These are phyloP conservation scores for Aspergillus neoniger DNA, from an alignment of 2,329 filamentous ascomycete genomes.

Conservation along the genomic window DNA sequence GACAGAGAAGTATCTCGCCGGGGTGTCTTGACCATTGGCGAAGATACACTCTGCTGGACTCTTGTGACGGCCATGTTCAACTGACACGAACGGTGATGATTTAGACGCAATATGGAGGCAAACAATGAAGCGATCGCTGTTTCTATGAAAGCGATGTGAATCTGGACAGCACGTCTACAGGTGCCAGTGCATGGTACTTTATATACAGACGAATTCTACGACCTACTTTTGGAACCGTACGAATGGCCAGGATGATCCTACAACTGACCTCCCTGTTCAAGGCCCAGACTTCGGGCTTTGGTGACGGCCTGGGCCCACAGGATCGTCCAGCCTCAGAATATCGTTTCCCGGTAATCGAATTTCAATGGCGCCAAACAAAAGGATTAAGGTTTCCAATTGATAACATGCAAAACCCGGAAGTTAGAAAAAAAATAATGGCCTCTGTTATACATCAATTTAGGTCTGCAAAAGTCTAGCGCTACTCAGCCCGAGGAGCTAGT, in stretches of 20 bases:
- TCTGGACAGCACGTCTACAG: background rate
- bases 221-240: background rate
- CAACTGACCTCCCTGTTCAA: background rate
- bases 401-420: background rate
- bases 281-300: background rate
- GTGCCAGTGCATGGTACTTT: background rate
- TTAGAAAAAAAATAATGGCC: background rate
- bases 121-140: background rate
- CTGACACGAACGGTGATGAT: background rate
- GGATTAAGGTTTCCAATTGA: background rate
- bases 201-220: background rate
- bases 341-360: background rate
- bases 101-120: background rate
- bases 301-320: background rate
- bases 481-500: background rate
- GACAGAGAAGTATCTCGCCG: conserved; percentile 2
- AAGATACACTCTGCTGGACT: conserved; percentile 2
- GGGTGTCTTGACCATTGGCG: background rate
- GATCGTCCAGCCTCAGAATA: background rate
- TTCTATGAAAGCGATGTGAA: background rate
- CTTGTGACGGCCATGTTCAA: conserved; percentile 6
- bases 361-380: background rate
- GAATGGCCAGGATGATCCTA: background rate
- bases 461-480: background rate
- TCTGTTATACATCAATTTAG: background rate